Conservation (phyloP, 2,329 filamentous ascomycete species). For the Thielaviopsis musarum region DNA sequence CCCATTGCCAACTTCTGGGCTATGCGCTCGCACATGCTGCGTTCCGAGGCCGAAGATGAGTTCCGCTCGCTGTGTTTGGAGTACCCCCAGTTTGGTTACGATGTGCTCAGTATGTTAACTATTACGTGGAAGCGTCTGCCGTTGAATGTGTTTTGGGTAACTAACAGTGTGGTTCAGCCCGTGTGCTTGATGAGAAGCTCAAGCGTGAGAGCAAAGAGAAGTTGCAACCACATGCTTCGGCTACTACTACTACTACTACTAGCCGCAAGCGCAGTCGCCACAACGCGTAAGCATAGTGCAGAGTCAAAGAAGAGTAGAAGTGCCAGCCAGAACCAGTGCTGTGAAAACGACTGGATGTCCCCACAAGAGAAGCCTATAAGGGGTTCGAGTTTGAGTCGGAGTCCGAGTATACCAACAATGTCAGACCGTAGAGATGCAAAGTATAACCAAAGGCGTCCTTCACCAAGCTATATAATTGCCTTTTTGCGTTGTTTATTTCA, state of each 20-base stretch:
- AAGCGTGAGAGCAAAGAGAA: conserved; percentile 45
- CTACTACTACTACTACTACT: conserved; percentile 24
- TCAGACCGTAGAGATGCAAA: no score
- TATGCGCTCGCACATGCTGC: conserved; percentile 58
- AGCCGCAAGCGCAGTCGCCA: conserved; percentile 31
- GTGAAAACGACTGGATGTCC: no score
- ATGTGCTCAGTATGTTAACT: conserved; percentile 55
- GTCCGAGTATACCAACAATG: no score
- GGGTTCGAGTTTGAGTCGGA: no score
- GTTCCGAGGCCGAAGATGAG: conserved; percentile 71
- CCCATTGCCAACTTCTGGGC: conserved; percentile 90
- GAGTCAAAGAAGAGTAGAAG: not conserved
- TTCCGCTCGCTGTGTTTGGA: conserved; percentile 76
- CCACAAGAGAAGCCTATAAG: no score
- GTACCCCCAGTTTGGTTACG: conserved; percentile 82
- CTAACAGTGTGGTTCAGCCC: conserved; percentile 24
- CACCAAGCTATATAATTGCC: no score
- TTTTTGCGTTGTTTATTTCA: no score
- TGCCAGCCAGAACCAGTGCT: no score
- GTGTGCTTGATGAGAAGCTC: conserved; percentile 49
- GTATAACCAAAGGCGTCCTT: no score
- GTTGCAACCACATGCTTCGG: conserved; percentile 28
- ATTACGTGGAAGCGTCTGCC: not conserved
- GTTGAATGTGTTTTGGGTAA: conserved; percentile 13
- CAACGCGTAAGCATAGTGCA: not conserved